A percentile compares a stretch with the other conserved stretches of the same genome.
Conservation (phyloP, 768 basidiomycete genomes). For the Leucosporidium scottii region DNA sequence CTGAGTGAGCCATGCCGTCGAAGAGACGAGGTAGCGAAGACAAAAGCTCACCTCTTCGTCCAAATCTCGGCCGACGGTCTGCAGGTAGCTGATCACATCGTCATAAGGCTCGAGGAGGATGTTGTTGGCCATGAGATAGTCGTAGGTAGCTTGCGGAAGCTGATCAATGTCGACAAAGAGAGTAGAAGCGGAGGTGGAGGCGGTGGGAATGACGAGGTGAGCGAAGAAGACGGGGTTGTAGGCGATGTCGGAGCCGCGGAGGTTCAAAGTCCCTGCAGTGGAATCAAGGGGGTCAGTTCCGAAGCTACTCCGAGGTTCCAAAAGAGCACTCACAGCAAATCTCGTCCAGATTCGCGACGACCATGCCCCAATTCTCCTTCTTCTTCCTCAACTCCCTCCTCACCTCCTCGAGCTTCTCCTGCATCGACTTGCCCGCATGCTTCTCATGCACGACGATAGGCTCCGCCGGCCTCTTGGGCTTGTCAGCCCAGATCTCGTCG, state of each 20-base stretch:
- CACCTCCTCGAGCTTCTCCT: constrained; percentile 66
- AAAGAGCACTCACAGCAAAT: constrained; percentile 53
- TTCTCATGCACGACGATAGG: constrained; percentile 58
- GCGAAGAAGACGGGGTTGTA: constrained; percentile 78
- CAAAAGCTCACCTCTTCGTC: constrained; percentile 12
- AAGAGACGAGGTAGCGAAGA: not conserved
- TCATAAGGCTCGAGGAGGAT: constrained; percentile 68
- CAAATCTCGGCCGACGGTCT: constrained; percentile 45
- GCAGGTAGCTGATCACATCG: constrained; percentile 58
- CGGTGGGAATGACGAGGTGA: constrained; percentile 64
- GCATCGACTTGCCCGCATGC: constrained; percentile 60
- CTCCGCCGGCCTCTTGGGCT: constrained; percentile 63
- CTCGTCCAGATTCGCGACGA: constrained; percentile 86
- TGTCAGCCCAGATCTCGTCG: constrained; percentile 67
- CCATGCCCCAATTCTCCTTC: constrained; percentile 51
- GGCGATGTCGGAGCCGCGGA: constrained; percentile 84
- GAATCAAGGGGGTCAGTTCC: not conserved
- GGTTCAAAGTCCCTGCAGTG: constrained; percentile 65
- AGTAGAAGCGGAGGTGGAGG: constrained; percentile 45
- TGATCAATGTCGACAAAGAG: constrained; percentile 63
- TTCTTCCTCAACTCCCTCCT: constrained; percentile 51
- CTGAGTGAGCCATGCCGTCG: too few species aligned
- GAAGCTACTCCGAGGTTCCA: not conserved
- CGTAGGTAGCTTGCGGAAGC: constrained; percentile 50
- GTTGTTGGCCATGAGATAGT: constrained; percentile 49